Evolutionary conservation across 129 eudicot species (phyloP).

Genomic region (Artemisia annua): DNA sequence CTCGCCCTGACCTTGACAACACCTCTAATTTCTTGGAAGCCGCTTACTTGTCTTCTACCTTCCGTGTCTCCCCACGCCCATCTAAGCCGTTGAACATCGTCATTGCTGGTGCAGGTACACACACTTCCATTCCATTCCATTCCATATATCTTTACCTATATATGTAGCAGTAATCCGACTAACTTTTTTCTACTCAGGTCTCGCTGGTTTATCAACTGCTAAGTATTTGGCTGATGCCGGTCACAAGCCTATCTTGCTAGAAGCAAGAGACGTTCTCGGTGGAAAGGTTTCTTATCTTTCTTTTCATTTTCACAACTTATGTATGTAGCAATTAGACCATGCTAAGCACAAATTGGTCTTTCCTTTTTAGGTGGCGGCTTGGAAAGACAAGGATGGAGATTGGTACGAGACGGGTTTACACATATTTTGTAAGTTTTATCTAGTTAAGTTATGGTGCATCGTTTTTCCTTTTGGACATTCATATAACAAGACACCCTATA

Average conservation of each 20-base stretch:
- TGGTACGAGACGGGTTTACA: conserved; percentile 99
- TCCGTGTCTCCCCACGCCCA: conserved; percentile 68
- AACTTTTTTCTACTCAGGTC: conserved; percentile 54
- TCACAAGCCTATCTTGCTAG: conserved; percentile 83
- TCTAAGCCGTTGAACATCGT: conserved; percentile 71
- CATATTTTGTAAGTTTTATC: conserved; percentile 78
- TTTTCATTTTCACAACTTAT: too few relatives aligned
- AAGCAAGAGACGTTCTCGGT: conserved; percentile 97
- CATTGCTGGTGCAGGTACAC: conserved; percentile 93
- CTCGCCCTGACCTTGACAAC: conserved; percentile 92
- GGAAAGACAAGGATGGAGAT: conserved; percentile 99
- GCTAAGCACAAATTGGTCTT: not conserved
- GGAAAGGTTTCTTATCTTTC: conserved; percentile 65
- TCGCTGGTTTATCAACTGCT: conserved; percentile 96
- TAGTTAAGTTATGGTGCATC: not conserved
- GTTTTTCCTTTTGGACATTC: not conserved
- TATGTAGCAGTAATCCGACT: conserved; percentile 10
- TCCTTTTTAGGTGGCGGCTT: conserved; percentile 76
- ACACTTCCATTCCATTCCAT: too few relatives aligned
- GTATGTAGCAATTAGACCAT: too few relatives aligned
- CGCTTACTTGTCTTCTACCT: conserved; percentile 79
- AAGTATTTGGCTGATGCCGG: conserved; percentile 98
- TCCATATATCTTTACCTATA: not conserved
- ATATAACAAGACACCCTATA: conserved; percentile 17
- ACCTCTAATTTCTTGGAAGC: conserved; percentile 88